Evolutionary conservation across 1,139 yeast genomes (phyloP), one percentile per base, ranked within the genome.

Genomic region (Saccharomyces hybrid): DNA sequence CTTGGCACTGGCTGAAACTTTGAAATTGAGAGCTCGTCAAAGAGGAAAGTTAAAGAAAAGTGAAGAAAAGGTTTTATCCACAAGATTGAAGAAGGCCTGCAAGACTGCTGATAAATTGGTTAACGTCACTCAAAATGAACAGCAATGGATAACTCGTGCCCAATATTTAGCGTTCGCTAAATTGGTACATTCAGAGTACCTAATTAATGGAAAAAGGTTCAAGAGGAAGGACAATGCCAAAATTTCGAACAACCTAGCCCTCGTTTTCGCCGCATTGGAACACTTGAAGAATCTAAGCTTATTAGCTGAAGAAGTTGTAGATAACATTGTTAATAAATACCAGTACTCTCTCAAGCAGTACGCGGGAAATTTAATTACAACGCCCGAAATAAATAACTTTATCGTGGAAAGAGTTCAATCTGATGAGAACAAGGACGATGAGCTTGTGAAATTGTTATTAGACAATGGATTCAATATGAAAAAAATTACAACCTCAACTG

Each of bases 81-180:
- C 91, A 42, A 86, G 88, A 69, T 77, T 86, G 59, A 87, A 85
- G 65, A 84, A 81, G 67, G 83, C 93, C 0, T 70, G 77, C 34
- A 67, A 70, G 51, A 75, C 76, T 53, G 73, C 79, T 32, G 69
- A 73, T 47, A 74, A 74, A 42, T 68, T 88, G 46, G 68, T 80
- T 32, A 68, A 68, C 1, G 64, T 82, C 6, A 71, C 77, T n/a
- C 56, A 62, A 13, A 67, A 72, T 71, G 78, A 65, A 48, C 57
- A 52, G 55, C 73, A 64, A 61, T 61, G 67, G 59, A 52, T 65
- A 11, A 74, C 70, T 46, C 69, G 74, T 55, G 66, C 86, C 34
- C 95, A 89, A 69, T 61, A 81, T n/a, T 76, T 78, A 57, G 76
- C 81, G 0, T 87, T 83, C 64, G 74, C 79, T 4, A 79, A 85